Evolutionary conservation across 2,329 filamentous ascomycete genomes (phyloP).

Genomic region (Pestalotiopsis fici): DNA sequence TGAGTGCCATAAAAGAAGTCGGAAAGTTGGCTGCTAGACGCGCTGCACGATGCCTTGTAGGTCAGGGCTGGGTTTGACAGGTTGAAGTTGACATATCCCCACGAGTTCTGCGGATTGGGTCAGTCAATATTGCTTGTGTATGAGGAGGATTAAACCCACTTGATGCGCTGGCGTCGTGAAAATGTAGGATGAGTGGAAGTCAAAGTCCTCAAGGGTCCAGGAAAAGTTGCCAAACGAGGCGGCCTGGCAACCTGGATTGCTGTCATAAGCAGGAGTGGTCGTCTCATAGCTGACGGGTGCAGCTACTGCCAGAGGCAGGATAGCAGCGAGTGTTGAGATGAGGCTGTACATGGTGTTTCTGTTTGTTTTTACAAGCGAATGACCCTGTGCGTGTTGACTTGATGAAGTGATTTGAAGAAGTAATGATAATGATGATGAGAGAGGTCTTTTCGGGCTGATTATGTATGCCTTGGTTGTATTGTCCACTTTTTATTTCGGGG

Average conservation of each 20-base stretch:
- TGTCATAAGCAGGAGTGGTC: constrained; percentile 16
- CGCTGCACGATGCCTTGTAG: constrained; percentile 39
- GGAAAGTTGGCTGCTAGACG: constrained; percentile 39
- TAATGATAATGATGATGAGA: background rate
- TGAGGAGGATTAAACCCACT: background rate
- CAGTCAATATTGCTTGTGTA: background rate
- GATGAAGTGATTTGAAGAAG: background rate
- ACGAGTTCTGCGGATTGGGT: constrained; percentile 31
- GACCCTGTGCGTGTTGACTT: background rate
- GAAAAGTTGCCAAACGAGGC: constrained; percentile 32
- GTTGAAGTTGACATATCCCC: constrained; percentile 49
- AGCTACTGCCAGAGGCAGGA: constrained; percentile 26
- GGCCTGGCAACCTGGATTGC: constrained; percentile 30
- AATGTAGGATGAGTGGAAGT: constrained; percentile 48
- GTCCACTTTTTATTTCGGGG: background rate
- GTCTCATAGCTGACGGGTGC: constrained; percentile 18
- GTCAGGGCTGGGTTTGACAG: constrained; percentile 46
- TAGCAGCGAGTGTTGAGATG: constrained; percentile 23
- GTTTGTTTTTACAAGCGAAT: background rate
- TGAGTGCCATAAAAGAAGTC: constrained; percentile 53
- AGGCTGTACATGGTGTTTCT: constrained; percentile 22
- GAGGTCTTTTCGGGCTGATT: background rate
- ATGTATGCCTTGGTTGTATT: background rate
- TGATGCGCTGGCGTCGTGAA: constrained; percentile 55
- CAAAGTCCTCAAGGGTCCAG: constrained; percentile 46